A percentile compares a stretch with the other conserved stretches of the same genome.
phyloP scores from a whole-genome alignment of 2,329 filamentous ascomycete species.

The Aspergillus sp. region DNA sequence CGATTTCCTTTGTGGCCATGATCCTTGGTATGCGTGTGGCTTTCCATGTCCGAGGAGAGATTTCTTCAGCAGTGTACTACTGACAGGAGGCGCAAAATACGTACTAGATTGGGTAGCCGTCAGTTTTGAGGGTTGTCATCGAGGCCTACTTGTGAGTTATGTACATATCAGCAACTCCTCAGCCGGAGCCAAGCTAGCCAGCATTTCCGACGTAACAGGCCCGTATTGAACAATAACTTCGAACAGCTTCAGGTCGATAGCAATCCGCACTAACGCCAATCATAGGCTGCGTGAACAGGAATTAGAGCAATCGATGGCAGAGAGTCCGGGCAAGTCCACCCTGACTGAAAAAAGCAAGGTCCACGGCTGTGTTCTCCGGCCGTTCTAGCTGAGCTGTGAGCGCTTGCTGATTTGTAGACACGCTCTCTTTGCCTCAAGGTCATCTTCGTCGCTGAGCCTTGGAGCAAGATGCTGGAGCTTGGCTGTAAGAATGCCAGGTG shows the following conservation, averaged over 20 bases:
- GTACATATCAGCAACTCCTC: slow-evolving; percentile 1
- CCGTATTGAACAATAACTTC: neutral
- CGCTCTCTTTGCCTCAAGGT: neutral
- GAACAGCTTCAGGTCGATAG: slow-evolving; percentile 8
- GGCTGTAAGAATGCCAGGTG: neutral
- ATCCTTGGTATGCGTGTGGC: slow-evolving; percentile 7
- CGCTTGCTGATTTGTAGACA: slow-evolving; percentile 8
- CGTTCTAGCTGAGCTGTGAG: slow-evolving; percentile 8
- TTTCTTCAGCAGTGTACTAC: slow-evolving; percentile 7
- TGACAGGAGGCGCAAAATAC: slow-evolving; percentile 8
- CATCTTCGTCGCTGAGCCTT: neutral
- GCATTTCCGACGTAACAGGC: neutral
- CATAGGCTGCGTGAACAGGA: neutral
- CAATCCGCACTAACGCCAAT: slow-evolving; percentile 7
- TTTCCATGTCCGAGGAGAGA: neutral
- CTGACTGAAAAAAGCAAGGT: slow-evolving; percentile 13
- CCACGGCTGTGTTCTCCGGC: slow-evolving; percentile 7
- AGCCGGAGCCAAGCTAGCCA: neutral
- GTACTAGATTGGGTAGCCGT: neutral
- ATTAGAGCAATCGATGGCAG: neutral
- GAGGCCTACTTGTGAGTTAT: neutral
- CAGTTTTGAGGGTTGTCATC: neutral
- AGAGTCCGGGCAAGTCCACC: neutral
- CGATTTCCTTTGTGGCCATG: slow-evolving; percentile 11
- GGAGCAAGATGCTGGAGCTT: neutral